Evolutionary conservation across 441 rosid genomes (phyloP), one percentile per base, ranked within the genome.

Genomic region (Raphanus hybrid): DNA sequence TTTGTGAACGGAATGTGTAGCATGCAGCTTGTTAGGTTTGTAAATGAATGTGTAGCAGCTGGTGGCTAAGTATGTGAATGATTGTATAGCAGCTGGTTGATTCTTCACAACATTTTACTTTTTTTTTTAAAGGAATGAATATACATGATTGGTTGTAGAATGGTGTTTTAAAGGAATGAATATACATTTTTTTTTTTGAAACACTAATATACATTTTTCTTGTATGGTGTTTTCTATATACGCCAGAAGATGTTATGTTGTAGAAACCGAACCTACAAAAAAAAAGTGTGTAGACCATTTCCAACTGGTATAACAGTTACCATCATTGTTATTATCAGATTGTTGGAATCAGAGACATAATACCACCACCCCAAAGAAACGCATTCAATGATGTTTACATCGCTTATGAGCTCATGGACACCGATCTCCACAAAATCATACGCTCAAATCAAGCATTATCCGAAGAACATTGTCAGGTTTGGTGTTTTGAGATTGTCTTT

Each of bases 381-480:
- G 70, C 75, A 12, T 91, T 93, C 73, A 86, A 91, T 73, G 97
- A 93, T 86, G 98, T 93, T 75, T 93, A 93, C 77, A 93, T 93
- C 16, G 97, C 92, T 16, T 93, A 93, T 82, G 98, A 91, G 81
- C 79, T 93, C 16, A 93, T 91, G 98, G 98, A 91, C 78, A 91
- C 95, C 37, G 92, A 91, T 81, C 86, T 93, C 70, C 90, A 90
- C 78, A 95, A 89, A 76, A 89, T 93, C 73, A 89, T 93, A 63
- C 91, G 97, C 29, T 91, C 96, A 34, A 89, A 91, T 75, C 97
- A 93, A 81, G 90, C 77, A 14, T 81, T 93, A 69, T 88, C 91
- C 1, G 92, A 91, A 79, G 98, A 93, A 82, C 98, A 91, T 72
- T 91, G 94, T 76, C 97, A 93, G 97, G 98, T 93, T 59, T 50